These are phyloP conservation scores for Tricholoma matsutake DNA, from an alignment of 768 basidiomycete genomes.

Conservation along the genomic window DNA sequence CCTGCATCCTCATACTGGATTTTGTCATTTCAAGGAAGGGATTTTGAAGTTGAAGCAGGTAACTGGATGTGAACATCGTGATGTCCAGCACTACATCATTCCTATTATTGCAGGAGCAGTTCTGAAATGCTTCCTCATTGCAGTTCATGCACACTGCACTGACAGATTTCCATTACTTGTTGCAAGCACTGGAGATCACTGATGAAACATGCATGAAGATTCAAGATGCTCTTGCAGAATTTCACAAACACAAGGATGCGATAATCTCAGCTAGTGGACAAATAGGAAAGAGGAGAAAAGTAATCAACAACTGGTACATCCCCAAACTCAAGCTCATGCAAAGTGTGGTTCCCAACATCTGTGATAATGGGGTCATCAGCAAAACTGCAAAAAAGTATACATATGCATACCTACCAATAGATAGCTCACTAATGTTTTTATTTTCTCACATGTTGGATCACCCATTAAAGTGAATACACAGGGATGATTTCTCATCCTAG, in stretches of 20 bases:
- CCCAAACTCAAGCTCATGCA: constrained; percentile 41
- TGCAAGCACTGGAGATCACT: constrained; percentile 27
- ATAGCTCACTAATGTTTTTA: background rate
- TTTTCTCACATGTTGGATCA: background rate
- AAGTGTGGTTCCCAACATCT: constrained; percentile 22
- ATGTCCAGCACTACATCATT: constrained; percentile 35
- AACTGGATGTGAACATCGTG: constrained; percentile 37
- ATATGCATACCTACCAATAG: background rate
- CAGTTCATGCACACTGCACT: constrained; percentile 25
- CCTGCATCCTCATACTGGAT: constrained; percentile 33
- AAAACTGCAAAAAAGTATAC: background rate
- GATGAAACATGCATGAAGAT: constrained; percentile 19
- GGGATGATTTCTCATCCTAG: background rate
- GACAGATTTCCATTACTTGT: constrained; percentile 15
- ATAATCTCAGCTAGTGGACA: constrained; percentile 29
- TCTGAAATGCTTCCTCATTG: constrained; percentile 25
- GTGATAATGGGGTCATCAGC: constrained; percentile 22
- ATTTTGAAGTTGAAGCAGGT: constrained; percentile 39
- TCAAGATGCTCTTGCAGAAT: constrained; percentile 19
- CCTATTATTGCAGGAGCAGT: constrained; percentile 32
- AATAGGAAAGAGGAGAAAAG: constrained; percentile 14
- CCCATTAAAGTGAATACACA: background rate
- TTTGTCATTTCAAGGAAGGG: constrained; percentile 36
- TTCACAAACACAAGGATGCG: constrained; percentile 33
- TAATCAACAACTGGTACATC: constrained; percentile 35